Conservation (phyloP, 495 filamentous ascomycete genomes). For the Neurospora sp. region DNA sequence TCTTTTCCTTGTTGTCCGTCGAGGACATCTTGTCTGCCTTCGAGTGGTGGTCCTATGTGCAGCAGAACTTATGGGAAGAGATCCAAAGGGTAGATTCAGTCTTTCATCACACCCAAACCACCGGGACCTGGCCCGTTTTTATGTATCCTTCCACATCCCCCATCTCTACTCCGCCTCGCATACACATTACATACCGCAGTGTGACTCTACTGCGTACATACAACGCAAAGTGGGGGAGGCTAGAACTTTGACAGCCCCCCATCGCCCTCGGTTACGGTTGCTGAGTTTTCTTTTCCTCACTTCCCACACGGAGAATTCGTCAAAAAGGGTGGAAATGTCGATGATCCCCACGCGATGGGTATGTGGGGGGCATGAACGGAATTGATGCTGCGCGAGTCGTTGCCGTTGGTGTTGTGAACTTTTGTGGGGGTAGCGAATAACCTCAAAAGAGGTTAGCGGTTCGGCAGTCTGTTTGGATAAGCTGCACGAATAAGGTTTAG, state of each 20-base stretch:
- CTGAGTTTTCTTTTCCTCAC: background rate
- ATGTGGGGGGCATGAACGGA: background rate
- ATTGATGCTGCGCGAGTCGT: background rate
- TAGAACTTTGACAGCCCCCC: background rate
- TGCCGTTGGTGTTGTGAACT: background rate
- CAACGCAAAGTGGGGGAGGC: background rate
- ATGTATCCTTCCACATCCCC: background rate
- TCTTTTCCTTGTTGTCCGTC: conserved; percentile 6
- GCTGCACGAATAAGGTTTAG: background rate
- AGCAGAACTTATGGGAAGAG: background rate
- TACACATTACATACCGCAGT: background rate
- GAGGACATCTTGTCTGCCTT: conserved; percentile 10
- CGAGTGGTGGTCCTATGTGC: background rate
- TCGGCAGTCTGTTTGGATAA: background rate
- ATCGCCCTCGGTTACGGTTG: background rate
- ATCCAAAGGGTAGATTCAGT: background rate
- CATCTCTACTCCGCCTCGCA: background rate
- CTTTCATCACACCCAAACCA: background rate
- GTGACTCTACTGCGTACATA: background rate
- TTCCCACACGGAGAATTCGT: background rate
- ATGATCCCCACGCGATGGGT: background rate
- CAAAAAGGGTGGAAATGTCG: background rate
- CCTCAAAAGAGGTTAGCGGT: too few species aligned
- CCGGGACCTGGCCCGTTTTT: background rate
- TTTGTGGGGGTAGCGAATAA: background rate